phyloP scores from a whole-genome alignment of 225 moss, liverwort and hornwort species.

The Pseudisothecium myosuroides region DNA sequence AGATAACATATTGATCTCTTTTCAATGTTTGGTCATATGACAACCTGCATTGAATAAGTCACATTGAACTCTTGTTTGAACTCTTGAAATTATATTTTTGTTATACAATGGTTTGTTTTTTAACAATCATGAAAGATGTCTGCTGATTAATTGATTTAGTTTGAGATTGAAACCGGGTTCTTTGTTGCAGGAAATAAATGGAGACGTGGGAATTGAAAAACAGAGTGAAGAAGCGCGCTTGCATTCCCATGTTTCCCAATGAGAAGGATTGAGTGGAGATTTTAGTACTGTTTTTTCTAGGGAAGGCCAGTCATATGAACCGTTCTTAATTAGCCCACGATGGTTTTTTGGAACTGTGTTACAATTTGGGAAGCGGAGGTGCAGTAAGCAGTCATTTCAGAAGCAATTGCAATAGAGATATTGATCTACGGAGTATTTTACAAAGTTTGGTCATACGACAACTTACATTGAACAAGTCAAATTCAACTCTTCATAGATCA shows the following conservation, averaged over 20 bases:
- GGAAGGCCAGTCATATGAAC: neutral
- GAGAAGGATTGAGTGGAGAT: neutral
- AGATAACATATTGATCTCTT: too few relatives aligned
- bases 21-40: too few relatives aligned
- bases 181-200: too few relatives aligned
- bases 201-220: too few relatives aligned
- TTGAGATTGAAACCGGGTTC: too few relatives aligned
- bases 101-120: too few relatives aligned
- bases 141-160: too few relatives aligned
- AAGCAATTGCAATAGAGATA: neutral
- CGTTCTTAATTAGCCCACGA: neutral
- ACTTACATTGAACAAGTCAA: neutral
- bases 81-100: too few relatives aligned
- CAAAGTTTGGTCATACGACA: neutral
- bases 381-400: neutral
- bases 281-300: neutral
- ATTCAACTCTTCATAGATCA: neutral
- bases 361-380: too few relatives aligned
- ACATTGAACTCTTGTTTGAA: too few relatives aligned
- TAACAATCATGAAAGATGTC: too few relatives aligned
- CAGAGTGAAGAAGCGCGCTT: neutral
- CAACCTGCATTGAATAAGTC: too few relatives aligned
- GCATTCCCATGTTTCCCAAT: neutral
- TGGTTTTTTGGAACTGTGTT: neutral
- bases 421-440: neutral